Percentiles rank a stretch among this genome's conserved stretches.
Conservation (phyloP, 768 basidiomycete genomes). For the Coprinopsis sp. region DNA sequence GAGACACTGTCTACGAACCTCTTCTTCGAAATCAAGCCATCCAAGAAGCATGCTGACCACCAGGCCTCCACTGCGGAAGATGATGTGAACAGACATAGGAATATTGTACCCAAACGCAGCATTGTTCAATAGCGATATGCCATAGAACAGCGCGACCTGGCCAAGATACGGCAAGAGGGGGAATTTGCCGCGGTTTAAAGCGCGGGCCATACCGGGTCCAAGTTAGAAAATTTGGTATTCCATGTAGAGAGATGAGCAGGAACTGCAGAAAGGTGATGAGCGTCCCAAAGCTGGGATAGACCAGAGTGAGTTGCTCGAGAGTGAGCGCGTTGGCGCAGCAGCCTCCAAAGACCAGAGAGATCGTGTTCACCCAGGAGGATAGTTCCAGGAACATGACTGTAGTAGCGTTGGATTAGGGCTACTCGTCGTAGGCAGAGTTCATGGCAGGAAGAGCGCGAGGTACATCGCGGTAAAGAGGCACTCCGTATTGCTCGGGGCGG, state of each 20-base stretch:
- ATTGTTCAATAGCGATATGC: constrained; percentile 82
- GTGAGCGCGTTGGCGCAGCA: constrained; percentile 89
- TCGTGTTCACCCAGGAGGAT: constrained; percentile 52
- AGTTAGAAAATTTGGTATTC: constrained; percentile 58
- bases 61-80: constrained; percentile 87
- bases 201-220: constrained; percentile 49
- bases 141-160: constrained; percentile 80
- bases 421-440: background rate
- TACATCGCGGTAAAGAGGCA: no score
- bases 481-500: no score
- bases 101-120: constrained; percentile 83
- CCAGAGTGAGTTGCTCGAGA: constrained; percentile 65
- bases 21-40: constrained; percentile 58
- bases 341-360: constrained; percentile 81
- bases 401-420: background rate
- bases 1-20: constrained; percentile 36
- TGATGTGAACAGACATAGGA: constrained; percentile 91
- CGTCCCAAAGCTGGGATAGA: constrained; percentile 67
- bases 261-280: constrained; percentile 90
- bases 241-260: constrained; percentile 66
- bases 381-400: constrained; percentile 3
- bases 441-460: background rate
- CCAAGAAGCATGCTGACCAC: constrained; percentile 82
- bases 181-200: constrained; percentile 61
- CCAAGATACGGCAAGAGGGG: constrained; percentile 66